These are phyloP conservation scores for Citrus medica DNA, from an alignment of 345 rosid genomes.

Conservation along the genomic window DNA sequence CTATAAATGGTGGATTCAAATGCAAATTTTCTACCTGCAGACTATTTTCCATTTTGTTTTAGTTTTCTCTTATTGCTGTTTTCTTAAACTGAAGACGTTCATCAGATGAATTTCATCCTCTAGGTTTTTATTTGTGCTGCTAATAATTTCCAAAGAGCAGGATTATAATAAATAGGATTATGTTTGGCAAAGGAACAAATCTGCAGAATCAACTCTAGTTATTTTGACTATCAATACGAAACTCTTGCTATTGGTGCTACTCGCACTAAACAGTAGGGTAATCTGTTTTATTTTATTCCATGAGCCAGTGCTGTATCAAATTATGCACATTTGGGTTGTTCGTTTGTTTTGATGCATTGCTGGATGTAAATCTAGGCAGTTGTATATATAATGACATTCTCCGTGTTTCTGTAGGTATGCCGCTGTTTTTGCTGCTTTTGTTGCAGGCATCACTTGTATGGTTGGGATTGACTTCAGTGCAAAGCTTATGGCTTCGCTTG, in stretches of 20 bases:
- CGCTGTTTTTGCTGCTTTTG: conserved; percentile 81
- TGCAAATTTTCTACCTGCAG: background rate
- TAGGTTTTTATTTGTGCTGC: too few relatives aligned
- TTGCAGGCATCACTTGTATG: conserved; percentile 84
- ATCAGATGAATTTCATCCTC: too few relatives aligned
- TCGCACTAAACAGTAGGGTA: background rate
- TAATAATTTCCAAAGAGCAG: too few relatives aligned
- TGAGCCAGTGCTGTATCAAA: background rate
- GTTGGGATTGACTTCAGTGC: conserved; percentile 91
- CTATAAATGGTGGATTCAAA: background rate
- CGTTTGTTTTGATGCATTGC: background rate
- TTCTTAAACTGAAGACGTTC: too few relatives aligned
- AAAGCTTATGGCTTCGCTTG: conserved; percentile 75
- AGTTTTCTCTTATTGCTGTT: background rate
- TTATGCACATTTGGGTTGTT: background rate
- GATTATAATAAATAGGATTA: background rate
- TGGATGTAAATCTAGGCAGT: background rate
- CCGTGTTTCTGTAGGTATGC: conserved; percentile 56
- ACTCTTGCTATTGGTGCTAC: background rate
- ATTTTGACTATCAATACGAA: background rate
- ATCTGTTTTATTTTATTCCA: background rate
- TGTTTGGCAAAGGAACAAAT: background rate
- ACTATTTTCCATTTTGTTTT: background rate
- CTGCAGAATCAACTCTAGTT: background rate
- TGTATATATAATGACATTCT: conserved; percentile 9